Conservation (phyloP, 192 early-diverging fungal genomes). For the Chytriomyces sp. region DNA sequence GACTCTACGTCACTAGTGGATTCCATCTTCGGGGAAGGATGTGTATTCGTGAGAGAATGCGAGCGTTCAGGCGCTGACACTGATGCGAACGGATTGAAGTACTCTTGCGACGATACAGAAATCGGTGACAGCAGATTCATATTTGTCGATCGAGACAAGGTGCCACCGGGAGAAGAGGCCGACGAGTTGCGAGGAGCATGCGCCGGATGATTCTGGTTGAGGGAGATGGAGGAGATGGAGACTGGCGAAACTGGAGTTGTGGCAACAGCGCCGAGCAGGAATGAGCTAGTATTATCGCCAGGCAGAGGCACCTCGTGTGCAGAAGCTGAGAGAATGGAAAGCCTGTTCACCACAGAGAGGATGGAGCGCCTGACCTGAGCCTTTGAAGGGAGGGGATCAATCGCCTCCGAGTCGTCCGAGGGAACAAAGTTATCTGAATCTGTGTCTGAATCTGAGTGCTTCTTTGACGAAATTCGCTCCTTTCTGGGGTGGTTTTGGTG, state of each 20-base stretch:
- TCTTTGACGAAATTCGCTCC: too few relatives aligned
- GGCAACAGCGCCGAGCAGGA: not conserved
- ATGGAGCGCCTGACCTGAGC: not conserved
- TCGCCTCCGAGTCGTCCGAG: not conserved
- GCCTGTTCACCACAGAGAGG: not conserved
- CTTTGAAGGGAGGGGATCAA: not conserved
- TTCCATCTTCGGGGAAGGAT: not conserved
- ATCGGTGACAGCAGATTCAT: not conserved
- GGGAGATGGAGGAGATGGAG: not conserved
- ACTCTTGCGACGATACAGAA: not conserved
- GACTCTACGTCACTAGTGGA: not conserved
- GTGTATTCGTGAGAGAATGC: not conserved
- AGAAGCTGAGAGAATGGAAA: not conserved
- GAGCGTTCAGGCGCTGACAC: too few relatives aligned
- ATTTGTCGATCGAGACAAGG: not conserved
- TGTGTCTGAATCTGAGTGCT: not conserved
- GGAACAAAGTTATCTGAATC: not conserved
- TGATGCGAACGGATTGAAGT: not conserved
- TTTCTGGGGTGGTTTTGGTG: not conserved
- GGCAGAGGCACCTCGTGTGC: not conserved
- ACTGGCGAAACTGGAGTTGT: slow-evolving; percentile 6
- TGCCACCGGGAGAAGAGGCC: too few relatives aligned
- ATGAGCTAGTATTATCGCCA: not conserved
- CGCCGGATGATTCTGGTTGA: not conserved
- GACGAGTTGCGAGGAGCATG: too few relatives aligned